phyloP scores from a whole-genome alignment of 2,329 filamentous ascomycete genomes.

The Aotearoamyces nothofagi region DNA sequence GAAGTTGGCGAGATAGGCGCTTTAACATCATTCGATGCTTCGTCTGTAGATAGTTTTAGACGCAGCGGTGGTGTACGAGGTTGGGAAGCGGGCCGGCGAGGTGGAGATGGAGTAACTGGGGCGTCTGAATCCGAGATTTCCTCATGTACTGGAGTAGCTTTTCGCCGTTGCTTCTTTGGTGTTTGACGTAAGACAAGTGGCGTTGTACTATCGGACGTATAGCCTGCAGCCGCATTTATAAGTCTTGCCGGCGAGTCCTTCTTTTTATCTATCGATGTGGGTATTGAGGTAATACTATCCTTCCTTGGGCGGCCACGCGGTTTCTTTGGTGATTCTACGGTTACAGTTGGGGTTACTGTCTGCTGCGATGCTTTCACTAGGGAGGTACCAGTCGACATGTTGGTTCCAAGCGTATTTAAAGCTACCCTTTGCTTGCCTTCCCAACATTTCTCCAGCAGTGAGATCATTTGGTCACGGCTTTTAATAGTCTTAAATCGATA shows the following conservation, averaged over 20 bases:
- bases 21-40: conserved; percentile 5
- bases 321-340: conserved; percentile 20
- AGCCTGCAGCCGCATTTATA: conserved; percentile 8
- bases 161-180: conserved; percentile 14
- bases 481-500: conserved; percentile 64
- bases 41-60: conserved; percentile 4
- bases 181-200: conserved; percentile 13
- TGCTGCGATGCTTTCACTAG: conserved; percentile 3
- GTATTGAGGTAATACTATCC: conserved; percentile 7
- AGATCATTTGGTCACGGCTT: conserved; percentile 52
- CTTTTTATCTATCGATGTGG: conserved; percentile 7
- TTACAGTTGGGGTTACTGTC: neutral
- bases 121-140: conserved; percentile 37
- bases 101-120: conserved; percentile 12
- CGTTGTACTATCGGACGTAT: conserved; percentile 10
- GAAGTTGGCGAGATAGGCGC: conserved; percentile 18
- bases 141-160: conserved; percentile 14
- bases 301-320: conserved; percentile 29
- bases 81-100: conserved; percentile 10
- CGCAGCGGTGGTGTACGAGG: conserved; percentile 7
- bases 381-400: conserved; percentile 6
- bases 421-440: conserved; percentile 32
- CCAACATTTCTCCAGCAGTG: conserved; percentile 58
- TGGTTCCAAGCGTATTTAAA: conserved; percentile 12
- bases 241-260: conserved; percentile 4